Conservation (phyloP, 345 rosid genomes). For the Gossypium thurberi region DNA sequence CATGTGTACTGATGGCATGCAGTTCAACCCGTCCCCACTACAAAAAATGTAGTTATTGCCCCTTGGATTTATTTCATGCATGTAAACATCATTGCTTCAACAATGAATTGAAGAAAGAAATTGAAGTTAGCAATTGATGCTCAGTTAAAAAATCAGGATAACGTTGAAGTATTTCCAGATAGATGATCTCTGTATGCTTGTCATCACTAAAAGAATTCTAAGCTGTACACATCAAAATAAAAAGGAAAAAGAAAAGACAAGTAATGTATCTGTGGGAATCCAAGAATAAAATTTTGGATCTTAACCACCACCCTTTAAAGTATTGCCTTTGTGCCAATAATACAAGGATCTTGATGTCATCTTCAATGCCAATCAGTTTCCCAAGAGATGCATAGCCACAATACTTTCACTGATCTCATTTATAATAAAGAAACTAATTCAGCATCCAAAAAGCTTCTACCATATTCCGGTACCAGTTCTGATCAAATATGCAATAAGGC, state of each 20-base stretch:
- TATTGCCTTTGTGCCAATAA: conserved; percentile 19
- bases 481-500: conserved; percentile 6
- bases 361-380: conserved; percentile 13
- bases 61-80: conserved; percentile 10
- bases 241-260: conserved; percentile 28
- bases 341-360: conserved; percentile 18
- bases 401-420: conserved; percentile 27
- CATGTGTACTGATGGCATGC: not conserved
- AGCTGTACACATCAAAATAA: conserved; percentile 44
- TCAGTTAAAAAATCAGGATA: conserved; percentile 25
- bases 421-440: conserved; percentile 6
- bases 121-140: conserved; percentile 25
- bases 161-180: conserved; percentile 18
- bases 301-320: conserved; percentile 28
- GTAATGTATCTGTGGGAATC: conserved; percentile 23
- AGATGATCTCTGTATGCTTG: conserved; percentile 26
- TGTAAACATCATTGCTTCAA: conserved; percentile 15
- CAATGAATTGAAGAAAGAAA: conserved; percentile 21
- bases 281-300: conserved; percentile 24
- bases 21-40: not conserved
- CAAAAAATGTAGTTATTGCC: not conserved
- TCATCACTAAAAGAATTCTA: conserved; percentile 46
- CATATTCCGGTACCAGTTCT: conserved; percentile 4
- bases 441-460: conserved; percentile 7
- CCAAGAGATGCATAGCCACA: conserved; percentile 22